Evolutionary conservation across 2,329 filamentous ascomycete species (phyloP).

Genomic region (Tolypocladium paradoxum): DNA sequence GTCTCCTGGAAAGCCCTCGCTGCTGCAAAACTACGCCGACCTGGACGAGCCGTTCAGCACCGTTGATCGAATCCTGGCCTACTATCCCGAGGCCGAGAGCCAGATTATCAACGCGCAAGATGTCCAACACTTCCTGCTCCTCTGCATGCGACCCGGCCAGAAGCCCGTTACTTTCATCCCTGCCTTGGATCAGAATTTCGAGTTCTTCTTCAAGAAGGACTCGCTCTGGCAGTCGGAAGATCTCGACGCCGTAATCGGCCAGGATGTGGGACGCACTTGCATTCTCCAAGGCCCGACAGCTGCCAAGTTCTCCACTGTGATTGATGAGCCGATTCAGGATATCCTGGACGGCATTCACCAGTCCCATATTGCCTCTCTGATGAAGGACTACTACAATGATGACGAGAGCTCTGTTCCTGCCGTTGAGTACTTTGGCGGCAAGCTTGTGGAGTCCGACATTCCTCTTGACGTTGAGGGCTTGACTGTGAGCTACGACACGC

Average conservation of each 20-base stretch:
- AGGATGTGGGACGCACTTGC: constrained; percentile 92
- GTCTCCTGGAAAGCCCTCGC: constrained; percentile 58
- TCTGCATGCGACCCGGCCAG: constrained; percentile 84
- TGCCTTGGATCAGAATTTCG: constrained; percentile 90
- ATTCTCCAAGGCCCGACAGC: constrained; percentile 93
- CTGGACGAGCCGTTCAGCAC: constrained; percentile 71
- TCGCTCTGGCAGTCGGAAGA: constrained; percentile 99
- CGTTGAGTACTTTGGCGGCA: constrained; percentile 92
- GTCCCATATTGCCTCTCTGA: constrained; percentile 71
- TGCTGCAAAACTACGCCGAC: constrained; percentile 84
- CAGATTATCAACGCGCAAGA: constrained; percentile 98
- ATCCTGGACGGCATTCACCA: constrained; percentile 88
- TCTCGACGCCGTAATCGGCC: constrained; percentile 85
- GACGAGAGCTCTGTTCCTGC: constrained; percentile 67
- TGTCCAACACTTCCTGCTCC: constrained; percentile 88
- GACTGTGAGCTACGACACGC: constrained; percentile 63
- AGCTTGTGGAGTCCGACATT: constrained; percentile 60
- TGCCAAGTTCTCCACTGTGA: constrained; percentile 75
- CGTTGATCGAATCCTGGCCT: constrained; percentile 66
- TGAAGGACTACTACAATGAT: constrained; percentile 67
- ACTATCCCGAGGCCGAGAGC: constrained; percentile 75
- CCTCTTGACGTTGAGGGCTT: constrained; percentile 77
- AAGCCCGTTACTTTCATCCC: constrained; percentile 97
- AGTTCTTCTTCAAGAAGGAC: constrained; percentile 99
- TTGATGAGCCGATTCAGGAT: constrained; percentile 90